These are phyloP conservation scores for Persicaria tinctoria DNA, from an alignment of 148 eudicot species.

Conservation along the genomic window DNA sequence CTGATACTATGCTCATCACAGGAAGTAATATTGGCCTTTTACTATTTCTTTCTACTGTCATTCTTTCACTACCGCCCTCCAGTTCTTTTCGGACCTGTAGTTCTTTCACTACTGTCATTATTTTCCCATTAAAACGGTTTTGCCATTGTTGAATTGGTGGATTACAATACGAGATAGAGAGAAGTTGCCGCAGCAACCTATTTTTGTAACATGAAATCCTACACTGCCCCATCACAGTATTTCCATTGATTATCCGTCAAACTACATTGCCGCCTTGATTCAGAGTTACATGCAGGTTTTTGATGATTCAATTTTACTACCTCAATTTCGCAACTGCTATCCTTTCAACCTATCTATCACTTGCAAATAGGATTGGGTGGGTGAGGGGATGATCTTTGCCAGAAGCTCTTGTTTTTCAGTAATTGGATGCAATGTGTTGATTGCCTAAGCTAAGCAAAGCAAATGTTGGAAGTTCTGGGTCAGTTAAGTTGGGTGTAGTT, in stretches of 20 bases:
- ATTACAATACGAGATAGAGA: not conserved
- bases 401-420: too few relatives aligned
- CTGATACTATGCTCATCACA: constrained; percentile 3
- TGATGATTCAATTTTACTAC: not conserved
- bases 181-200: not conserved
- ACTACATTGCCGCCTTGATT: too few relatives aligned
- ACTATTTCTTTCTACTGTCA: constrained; percentile 8
- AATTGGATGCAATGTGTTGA: too few relatives aligned
- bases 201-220: constrained; percentile 10
- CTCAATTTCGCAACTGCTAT: not conserved
- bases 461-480: too few relatives aligned
- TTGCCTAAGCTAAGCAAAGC: too few relatives aligned
- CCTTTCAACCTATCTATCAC: too few relatives aligned
- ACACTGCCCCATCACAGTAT: not conserved
- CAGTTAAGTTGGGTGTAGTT: too few relatives aligned
- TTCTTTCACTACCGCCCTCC: constrained; percentile 6
- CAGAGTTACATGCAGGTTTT: not conserved
- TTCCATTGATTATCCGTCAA: not conserved
- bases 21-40: constrained; percentile 5
- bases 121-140: not conserved
- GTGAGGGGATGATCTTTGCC: too few relatives aligned
- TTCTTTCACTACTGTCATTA: not conserved
- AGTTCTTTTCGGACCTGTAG: not conserved
- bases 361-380: too few relatives aligned
- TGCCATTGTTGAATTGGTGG: not conserved